Conservation (phyloP, 805 yeast genomes). For the Lachancea nothofagi region DNA sequence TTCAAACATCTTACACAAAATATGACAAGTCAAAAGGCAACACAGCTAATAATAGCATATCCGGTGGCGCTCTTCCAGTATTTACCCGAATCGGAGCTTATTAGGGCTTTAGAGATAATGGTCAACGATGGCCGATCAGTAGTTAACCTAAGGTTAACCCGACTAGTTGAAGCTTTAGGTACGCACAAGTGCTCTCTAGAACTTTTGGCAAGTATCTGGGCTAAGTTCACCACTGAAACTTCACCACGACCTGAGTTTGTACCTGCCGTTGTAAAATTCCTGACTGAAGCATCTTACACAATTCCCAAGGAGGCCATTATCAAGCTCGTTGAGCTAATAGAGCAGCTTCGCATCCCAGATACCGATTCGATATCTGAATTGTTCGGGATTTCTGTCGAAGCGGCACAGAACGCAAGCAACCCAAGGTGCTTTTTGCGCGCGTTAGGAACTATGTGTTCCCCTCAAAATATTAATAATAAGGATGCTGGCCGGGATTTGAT, state of each 20-base stretch:
- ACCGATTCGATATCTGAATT: background rate
- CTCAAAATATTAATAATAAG: background rate
- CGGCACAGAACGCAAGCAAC: background rate
- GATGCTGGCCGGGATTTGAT: conserved; percentile 5
- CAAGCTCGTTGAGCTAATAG: conserved; percentile 1
- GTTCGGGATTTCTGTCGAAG: background rate
- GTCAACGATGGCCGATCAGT: conserved; percentile 4
- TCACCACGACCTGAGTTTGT: conserved; percentile 1
- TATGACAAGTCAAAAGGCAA: background rate
- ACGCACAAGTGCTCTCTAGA: background rate
- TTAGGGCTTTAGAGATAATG: background rate
- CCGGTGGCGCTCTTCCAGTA: background rate
- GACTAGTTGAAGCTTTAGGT: background rate
- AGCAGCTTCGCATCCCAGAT: background rate
- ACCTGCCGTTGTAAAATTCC: background rate
- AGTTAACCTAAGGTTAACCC: background rate
- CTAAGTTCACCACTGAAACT: background rate
- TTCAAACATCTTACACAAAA: conserved; percentile 15
- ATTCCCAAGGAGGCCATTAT: background rate
- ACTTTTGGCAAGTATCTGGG: background rate
- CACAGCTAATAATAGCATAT: conserved; percentile 1
- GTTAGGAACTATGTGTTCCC: conserved; percentile 1
- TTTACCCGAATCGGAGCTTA: background rate
- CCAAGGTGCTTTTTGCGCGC: background rate
- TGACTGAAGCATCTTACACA: background rate